These are phyloP conservation scores for Lizanozyma gosingica DNA, from an alignment of 1,139 yeast species.

Conservation along the genomic window DNA sequence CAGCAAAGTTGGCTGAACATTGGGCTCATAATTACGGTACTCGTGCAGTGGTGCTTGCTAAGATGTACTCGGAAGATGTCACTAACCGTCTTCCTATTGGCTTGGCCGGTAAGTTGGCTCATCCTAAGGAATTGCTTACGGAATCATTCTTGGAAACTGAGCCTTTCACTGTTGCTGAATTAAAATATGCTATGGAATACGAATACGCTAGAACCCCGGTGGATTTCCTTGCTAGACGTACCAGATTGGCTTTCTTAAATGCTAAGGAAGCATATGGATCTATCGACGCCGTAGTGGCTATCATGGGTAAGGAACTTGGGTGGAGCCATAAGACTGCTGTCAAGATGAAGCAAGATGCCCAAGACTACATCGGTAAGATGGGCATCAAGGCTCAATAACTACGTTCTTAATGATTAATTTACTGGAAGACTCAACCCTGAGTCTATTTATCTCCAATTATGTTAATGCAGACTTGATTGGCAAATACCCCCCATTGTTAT, in stretches of 20 bases:
- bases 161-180: constrained; percentile 90
- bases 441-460: too few relatives aligned
- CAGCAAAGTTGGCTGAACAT: constrained; percentile 73
- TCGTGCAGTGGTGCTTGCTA: constrained; percentile 74
- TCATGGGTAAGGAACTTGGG: constrained; percentile 69
- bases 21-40: constrained; percentile 85
- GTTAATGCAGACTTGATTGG: too few relatives aligned
- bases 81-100: constrained; percentile 54
- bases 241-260: constrained; percentile 87
- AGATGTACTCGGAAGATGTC: constrained; percentile 45
- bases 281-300: constrained; percentile 76
- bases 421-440: too few relatives aligned
- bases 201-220: constrained; percentile 85
- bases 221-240: constrained; percentile 89
- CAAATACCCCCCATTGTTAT: too few relatives aligned
- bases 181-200: constrained; percentile 69
- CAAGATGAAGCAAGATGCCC: constrained; percentile 45
- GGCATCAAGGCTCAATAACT: constrained; percentile 18
- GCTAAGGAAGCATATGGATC: constrained; percentile 77
- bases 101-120: constrained; percentile 37
- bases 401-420: too few relatives aligned
- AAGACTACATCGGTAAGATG: constrained; percentile 53
- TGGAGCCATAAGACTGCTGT: constrained; percentile 63
- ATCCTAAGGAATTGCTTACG: constrained; percentile 13
- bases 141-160: constrained; percentile 24